Base-by-base conservation (phyloP, 257 asterid species). In the Linaria vulgaris region DNA sequence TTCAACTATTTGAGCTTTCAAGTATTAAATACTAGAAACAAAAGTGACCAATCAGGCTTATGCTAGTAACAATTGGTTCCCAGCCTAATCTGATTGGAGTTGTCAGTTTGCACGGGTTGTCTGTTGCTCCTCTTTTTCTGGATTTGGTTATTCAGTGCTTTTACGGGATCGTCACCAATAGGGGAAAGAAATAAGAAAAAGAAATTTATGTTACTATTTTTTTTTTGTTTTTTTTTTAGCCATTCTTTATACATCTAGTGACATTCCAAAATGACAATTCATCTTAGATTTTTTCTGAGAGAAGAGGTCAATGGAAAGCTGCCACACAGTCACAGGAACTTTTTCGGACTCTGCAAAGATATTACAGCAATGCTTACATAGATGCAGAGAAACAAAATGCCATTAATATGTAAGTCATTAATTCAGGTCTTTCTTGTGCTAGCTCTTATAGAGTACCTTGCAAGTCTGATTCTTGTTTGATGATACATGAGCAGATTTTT, bases 231-330 rank as follows among this genome's bases (percentile, higher is more conserved):
- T 73, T 72, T 20, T 56, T 27, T 34, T 4, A 11, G 9, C 5
- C 10, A 34, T 34, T 34, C 41, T 34, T 34, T 34, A 3, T 57
- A 49, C 31, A 19, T 57, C 44, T 12, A 16, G 48, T 57, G 70
- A 69, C 58, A 61, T 19, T 23, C 58, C 38, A 46, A n/a, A 31
- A 24, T 54, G 55, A 43, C 46, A 52, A 45, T 38, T 72, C 68
- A 24, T 54, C 68, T 45, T 63, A 94, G 99, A 84, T 94, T 68
- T 94, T 94, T 84, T 94, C 96, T 1, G 77, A 84, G 82, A 85
- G 94, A 70, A 87, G 97, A 76, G 97, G 99, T 68, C 97, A 94
- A 79, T 94, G 99, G 96, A 87, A 78, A 76, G 97, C 99, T 75
- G 97, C 99, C 17, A 83, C 86, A 8, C 95, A 94, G 75, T 94